Evolutionary conservation across 2,329 filamentous ascomycete species (phyloP).

Genomic region (Colletotrichum sp.): DNA sequence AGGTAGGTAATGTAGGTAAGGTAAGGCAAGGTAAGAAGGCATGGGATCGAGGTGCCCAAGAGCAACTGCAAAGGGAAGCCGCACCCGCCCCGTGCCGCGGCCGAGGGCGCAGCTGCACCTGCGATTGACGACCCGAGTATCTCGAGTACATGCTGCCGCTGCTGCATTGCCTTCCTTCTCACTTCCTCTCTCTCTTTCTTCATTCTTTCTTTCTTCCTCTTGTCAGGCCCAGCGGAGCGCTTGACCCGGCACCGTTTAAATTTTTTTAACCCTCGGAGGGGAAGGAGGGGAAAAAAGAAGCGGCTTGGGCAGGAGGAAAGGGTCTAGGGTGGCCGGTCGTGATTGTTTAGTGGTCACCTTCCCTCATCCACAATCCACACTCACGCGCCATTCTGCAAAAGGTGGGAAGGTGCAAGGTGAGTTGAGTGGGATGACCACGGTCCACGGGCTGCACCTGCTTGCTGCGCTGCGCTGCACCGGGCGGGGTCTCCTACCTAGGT

Average conservation of each 20-base stretch:
- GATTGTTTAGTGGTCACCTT: not conserved
- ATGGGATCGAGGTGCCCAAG: not conserved
- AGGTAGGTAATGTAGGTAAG: not conserved
- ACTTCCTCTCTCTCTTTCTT: not conserved
- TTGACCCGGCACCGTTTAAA: conserved; percentile 20
- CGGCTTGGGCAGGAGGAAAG: not conserved
- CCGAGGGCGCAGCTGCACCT: not conserved
- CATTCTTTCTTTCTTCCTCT: not conserved
- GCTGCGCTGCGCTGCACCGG: not conserved
- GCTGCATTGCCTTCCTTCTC: not conserved
- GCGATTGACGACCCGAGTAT: not conserved
- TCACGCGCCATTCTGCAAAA: conserved; percentile 11
- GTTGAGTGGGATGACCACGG: conserved; percentile 6
- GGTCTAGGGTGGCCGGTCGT: not conserved
- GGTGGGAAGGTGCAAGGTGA: not conserved
- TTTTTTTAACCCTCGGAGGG: not conserved
- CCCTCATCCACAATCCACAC: not conserved
- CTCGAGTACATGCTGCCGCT: not conserved
- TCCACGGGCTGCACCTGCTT: not conserved
- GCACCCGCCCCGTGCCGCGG: not conserved
- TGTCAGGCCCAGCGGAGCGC: conserved; percentile 8
- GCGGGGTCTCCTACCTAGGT: not conserved
- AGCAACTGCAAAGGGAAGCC: conserved; percentile 7
- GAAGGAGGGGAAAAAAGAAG: conserved; percentile 12
- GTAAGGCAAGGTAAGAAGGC: not conserved